Conservation (phyloP, 768 basidiomycete genomes). For the Plicaturopsis crispa region DNA sequence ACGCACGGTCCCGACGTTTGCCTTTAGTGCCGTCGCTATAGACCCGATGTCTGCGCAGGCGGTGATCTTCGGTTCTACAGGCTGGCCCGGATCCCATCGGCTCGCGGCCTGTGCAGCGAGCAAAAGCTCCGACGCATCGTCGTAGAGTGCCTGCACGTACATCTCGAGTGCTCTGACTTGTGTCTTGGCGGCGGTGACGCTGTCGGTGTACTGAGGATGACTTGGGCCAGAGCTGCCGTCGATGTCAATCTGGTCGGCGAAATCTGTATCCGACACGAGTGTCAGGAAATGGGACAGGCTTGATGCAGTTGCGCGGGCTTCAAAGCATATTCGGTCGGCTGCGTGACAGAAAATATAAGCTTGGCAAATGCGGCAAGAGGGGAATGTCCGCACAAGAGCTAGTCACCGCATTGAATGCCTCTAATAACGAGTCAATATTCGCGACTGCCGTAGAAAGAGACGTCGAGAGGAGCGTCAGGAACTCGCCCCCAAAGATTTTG, state of each 20-base stretch:
- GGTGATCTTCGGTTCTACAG: slow-evolving; percentile 22
- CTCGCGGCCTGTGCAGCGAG: slow-evolving; percentile 48
- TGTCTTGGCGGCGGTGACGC: slow-evolving; percentile 62
- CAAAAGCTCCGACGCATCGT: slow-evolving; percentile 58
- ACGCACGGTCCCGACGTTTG: slow-evolving; percentile 48
- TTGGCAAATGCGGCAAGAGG: not conserved
- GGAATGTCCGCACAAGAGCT: slow-evolving; percentile 30
- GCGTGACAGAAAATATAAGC: slow-evolving; percentile 1
- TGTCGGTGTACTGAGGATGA: slow-evolving; percentile 35
- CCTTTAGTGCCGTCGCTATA: slow-evolving; percentile 41
- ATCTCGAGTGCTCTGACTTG: slow-evolving; percentile 68
- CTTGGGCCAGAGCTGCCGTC: slow-evolving; percentile 53
- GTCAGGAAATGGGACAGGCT: slow-evolving; percentile 51
- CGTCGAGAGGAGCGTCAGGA: slow-evolving; percentile 45
- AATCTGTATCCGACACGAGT: slow-evolving; percentile 61
- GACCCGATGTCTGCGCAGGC: slow-evolving; percentile 41
- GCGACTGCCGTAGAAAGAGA: slow-evolving; percentile 43
- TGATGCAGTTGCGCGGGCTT: slow-evolving; percentile 36
- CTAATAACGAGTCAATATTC: slow-evolving; percentile 29
- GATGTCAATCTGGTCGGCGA: slow-evolving; percentile 78
- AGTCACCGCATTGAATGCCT: slow-evolving; percentile 22
- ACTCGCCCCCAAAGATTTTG: slow-evolving; percentile 40
- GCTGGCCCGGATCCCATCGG: slow-evolving; percentile 24
- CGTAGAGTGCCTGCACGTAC: slow-evolving; percentile 65
- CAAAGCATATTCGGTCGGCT: slow-evolving; percentile 19